Percentiles rank a stretch among this genome's conserved stretches.
phyloP scores from a whole-genome alignment of 371 early-diverging fungal species.

The Blakeslea trispora region DNA sequence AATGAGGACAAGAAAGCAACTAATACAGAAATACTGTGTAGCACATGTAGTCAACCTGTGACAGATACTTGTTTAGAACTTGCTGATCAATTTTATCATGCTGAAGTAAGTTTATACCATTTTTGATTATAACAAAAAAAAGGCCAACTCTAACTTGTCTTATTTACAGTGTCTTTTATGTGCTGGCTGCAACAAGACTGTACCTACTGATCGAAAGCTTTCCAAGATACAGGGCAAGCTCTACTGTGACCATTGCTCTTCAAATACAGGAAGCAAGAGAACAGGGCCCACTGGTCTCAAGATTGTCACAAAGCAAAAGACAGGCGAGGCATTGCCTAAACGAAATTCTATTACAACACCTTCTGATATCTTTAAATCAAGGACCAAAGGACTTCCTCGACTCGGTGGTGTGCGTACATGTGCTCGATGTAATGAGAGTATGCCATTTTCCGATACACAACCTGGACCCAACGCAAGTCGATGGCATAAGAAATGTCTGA shows the following conservation, averaged over 20 bases:
- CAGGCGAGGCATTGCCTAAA: neutral
- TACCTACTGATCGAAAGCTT: conserved; percentile 58
- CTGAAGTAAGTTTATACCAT: conserved; percentile 29
- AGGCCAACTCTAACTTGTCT: neutral
- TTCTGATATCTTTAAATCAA: conserved; percentile 25
- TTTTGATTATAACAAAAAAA: neutral
- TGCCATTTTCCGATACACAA: conserved; percentile 51
- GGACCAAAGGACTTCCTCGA: conserved; percentile 38
- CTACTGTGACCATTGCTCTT: conserved; percentile 61
- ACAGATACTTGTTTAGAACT: conserved; percentile 29
- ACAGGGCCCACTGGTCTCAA: neutral
- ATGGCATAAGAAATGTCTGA: conserved; percentile 60
- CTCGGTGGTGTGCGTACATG: conserved; percentile 53
- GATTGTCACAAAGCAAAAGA: neutral
- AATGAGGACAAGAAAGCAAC: neutral
- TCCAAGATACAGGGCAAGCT: conserved; percentile 55
- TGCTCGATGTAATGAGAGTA: conserved; percentile 50
- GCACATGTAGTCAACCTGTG: conserved; percentile 23
- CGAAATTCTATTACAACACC: conserved; percentile 13
- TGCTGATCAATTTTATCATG: conserved; percentile 26
- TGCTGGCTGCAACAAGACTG: conserved; percentile 37
- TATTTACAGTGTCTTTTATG: conserved; percentile 53
- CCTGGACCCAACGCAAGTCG: conserved; percentile 53
- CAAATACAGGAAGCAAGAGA: neutral
- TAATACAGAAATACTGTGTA: conserved; percentile 10